Conservation (phyloP, 108 stramenopile species). For the Conticribra weissflogii region DNA sequence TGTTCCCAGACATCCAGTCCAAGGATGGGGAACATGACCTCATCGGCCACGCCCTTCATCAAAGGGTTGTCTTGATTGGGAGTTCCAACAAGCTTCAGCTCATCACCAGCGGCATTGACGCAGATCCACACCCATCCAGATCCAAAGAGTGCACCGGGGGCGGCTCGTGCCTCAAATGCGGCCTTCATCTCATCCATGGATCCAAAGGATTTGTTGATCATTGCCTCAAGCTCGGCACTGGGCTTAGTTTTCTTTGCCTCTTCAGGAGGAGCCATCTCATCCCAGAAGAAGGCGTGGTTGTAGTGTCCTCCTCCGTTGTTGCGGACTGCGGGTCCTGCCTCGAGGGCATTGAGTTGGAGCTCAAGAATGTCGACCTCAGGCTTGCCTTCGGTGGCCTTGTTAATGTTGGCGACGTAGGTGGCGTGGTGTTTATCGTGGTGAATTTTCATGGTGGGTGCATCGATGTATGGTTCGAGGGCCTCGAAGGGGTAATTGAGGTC, state of each 20-base stretch:
- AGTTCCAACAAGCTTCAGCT: constrained; percentile 89
- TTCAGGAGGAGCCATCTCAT: constrained; percentile 92
- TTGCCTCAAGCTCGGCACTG: constrained; percentile 62
- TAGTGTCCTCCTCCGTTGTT: constrained; percentile 99
- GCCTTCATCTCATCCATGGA: constrained; percentile 91
- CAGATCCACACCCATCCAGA: constrained; percentile 96
- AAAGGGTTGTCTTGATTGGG: constrained; percentile 98
- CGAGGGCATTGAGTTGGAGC: constrained; percentile 82
- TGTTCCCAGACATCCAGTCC: constrained; percentile 99
- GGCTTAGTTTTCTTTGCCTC: constrained; percentile 90
- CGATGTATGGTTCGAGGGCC: constrained; percentile 94
- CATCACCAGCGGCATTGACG: constrained; percentile 79
- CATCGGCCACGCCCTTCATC: constrained; percentile 91
- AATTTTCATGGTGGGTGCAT: constrained; percentile 96
- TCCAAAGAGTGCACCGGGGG: constrained; percentile 95
- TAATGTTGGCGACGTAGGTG: constrained; percentile 87
- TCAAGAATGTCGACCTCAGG: constrained; percentile 81
- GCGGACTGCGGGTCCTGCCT: constrained; percentile 86
- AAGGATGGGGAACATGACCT: constrained; percentile 95
- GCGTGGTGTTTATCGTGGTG: constrained; percentile 96
- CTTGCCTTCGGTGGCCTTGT: constrained; percentile 87
- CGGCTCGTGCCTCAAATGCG: constrained; percentile 84
- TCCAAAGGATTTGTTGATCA: constrained; percentile 90
- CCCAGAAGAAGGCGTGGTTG: constrained; percentile 99
- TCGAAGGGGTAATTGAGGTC: constrained; percentile 93